Conservation (phyloP, 2,329 filamentous ascomycete genomes). For the Cryoendolithus antarcticus region DNA sequence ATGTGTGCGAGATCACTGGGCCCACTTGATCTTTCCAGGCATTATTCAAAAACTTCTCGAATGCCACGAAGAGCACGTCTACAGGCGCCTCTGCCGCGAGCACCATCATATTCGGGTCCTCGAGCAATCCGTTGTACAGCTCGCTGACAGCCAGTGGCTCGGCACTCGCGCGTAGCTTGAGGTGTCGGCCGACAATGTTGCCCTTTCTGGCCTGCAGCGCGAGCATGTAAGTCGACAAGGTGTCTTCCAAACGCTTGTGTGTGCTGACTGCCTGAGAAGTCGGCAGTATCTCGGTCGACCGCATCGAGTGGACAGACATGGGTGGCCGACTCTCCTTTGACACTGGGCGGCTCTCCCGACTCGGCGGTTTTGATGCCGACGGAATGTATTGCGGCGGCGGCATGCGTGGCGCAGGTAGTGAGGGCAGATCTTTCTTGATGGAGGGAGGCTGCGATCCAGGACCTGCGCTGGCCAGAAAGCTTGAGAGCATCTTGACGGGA, state of each 20-base stretch:
- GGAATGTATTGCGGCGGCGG: slow-evolving; percentile 19
- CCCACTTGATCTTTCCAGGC: slow-evolving; percentile 87
- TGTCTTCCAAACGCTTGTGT: slow-evolving; percentile 66
- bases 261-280: slow-evolving; percentile 35
- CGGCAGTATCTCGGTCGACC: slow-evolving; percentile 19
- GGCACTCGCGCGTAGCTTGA: slow-evolving; percentile 56
- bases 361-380: slow-evolving; percentile 20
- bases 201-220: slow-evolving; percentile 76
- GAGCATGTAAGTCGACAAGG: slow-evolving; percentile 70
- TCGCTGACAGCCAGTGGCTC: slow-evolving; percentile 79
- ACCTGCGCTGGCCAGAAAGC: slow-evolving; percentile 53
- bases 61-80: slow-evolving; percentile 79
- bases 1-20: slow-evolving; percentile 60
- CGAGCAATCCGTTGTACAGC: slow-evolving; percentile 76
- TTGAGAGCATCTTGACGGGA: slow-evolving; percentile 82
- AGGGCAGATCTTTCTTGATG: slow-evolving; percentile 17
- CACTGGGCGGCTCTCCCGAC: slow-evolving; percentile 23
- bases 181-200: slow-evolving; percentile 65
- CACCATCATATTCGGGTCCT: slow-evolving; percentile 69
- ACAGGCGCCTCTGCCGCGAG: slow-evolving; percentile 62
- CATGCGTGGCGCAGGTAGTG: slow-evolving; percentile 14
- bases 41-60: slow-evolving; percentile 81
- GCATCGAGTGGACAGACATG: slow-evolving; percentile 43
- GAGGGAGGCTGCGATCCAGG: slow-evolving; percentile 23
- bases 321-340: slow-evolving; percentile 19